Evolutionary conservation across 2,329 filamentous ascomycete species (phyloP), one percentile per base, ranked within the genome.

Genomic region (Aspergillus quadrilineatus): DNA sequence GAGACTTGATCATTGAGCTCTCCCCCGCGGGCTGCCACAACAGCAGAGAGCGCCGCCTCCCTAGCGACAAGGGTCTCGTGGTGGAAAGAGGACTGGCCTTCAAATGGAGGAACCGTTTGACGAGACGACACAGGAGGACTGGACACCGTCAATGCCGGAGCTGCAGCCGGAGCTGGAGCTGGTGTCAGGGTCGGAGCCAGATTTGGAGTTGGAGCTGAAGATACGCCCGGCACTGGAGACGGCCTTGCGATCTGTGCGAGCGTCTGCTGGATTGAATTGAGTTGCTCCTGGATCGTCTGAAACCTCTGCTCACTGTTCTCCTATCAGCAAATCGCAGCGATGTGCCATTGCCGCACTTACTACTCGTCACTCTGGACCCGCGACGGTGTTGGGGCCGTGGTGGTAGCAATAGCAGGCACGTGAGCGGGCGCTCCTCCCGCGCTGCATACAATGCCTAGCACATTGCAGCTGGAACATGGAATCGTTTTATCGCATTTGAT

Each of bases 1-100:
- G 62, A 65, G n/a, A 66, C 64, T 17, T 63, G 53, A 8, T 64
- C 60, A 39, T 60, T 58, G 8, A 61, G 36, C 15, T 57, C 54
- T 10, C 39, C 50, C 6, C 50, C 45, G 2, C 53, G 59, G 6
- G 58, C 32, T 5, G 55, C 52, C 32, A 55, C 55, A 7, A 64
- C 58, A 5, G 65, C 64, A 6, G 62, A 64, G 26, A 66, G 56
- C 0, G 63, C 65, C 6, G 61, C 66, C 46, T 67, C 65, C 41
- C 62, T 56, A 1, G 64, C 64, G 15, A 66, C 56, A 10, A 64
- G 60, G 9, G 60, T 61, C 41, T 66, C 63, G 50, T 65, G 63
- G 41, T 65, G 63, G 17, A 66, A 66, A 1, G 64, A 66, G 1
- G 63, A 65, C 22, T 65, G 63, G 1, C 64, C 64, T 51, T 66